A percentile compares a stretch with the other conserved stretches of the same genome.
These are phyloP conservation scores for Pseudonitzschia delicatissima DNA, from an alignment of 108 stramenopile species.

Conservation along the genomic window DNA sequence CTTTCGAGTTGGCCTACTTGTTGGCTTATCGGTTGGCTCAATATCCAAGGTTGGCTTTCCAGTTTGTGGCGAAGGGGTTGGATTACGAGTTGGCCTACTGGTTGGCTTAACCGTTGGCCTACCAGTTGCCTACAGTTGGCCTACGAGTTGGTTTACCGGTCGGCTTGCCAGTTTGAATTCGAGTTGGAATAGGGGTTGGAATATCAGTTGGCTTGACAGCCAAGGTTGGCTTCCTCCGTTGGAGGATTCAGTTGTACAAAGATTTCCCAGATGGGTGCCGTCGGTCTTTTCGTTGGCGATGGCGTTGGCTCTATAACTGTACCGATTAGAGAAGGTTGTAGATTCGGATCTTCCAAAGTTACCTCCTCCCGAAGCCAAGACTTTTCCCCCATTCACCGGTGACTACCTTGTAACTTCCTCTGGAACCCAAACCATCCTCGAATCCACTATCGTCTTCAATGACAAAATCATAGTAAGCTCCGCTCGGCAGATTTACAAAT, in stretches of 20 bases:
- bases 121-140: background rate
- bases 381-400: background rate
- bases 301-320: too few species aligned
- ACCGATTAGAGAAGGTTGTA: background rate
- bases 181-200: background rate
- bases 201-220: background rate
- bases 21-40: background rate
- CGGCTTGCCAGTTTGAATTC: too few species aligned
- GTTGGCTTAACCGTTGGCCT: background rate
- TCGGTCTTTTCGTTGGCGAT: too few species aligned
- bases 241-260: background rate
- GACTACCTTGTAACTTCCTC: conserved; percentile 4
- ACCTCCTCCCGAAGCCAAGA: background rate
- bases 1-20: background rate
- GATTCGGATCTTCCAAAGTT: background rate
- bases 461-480: background rate
- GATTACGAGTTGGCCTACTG: background rate
- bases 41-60: background rate
- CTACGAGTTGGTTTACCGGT: background rate
- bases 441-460: conserved; percentile 13
- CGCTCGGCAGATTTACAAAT: background rate
- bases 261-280: background rate
- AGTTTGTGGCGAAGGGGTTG: background rate
- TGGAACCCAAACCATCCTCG: conserved; percentile 3
- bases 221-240: background rate